A percentile compares a stretch with the other conserved stretches of the same genome.
Evolutionary conservation across 129 eudicot genomes (phyloP).

Genomic region (Logfia minima): DNA sequence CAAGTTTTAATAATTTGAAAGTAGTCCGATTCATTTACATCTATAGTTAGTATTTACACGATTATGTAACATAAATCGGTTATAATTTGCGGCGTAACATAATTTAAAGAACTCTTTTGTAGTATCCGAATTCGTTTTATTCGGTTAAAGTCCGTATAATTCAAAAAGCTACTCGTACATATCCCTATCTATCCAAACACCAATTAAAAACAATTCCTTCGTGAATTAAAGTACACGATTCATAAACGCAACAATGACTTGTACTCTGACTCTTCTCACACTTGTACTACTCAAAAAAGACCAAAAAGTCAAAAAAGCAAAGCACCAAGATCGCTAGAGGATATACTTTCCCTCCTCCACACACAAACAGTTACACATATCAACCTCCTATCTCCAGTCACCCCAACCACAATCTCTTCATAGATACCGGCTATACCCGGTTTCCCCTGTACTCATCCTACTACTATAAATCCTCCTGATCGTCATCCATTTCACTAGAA

Average conservation of each 20-base stretch:
- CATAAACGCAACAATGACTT: not conserved
- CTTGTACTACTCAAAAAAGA: slow-evolving; percentile 11
- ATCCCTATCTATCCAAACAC: no score
- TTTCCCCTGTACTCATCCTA: slow-evolving; percentile 17
- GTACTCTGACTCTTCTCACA: not conserved
- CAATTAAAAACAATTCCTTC: not conserved
- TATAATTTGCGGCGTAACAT: no score
- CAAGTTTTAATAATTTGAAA: no score
- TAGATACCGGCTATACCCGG: slow-evolving; percentile 32
- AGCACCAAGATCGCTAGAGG: slow-evolving; percentile 26
- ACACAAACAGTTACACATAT: slow-evolving; percentile 31
- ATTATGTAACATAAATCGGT: no score
- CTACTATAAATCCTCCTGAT: slow-evolving; percentile 24
- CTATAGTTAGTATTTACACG: no score
- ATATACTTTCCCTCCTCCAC: slow-evolving; percentile 36
- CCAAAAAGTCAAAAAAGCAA: slow-evolving; percentile 32
- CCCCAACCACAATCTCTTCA: not conserved
- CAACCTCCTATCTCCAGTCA: slow-evolving; percentile 28
- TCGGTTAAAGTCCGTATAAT: no score
- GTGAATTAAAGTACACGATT: not conserved
- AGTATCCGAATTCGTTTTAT: no score
- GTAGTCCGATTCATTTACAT: no score
- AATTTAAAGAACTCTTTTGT: no score
- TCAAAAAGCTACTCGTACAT: no score
- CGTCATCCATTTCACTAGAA: slow-evolving; percentile 23